Base-by-base conservation (phyloP, 306 rosid species). In the Astragalus membranaceus region DNA sequence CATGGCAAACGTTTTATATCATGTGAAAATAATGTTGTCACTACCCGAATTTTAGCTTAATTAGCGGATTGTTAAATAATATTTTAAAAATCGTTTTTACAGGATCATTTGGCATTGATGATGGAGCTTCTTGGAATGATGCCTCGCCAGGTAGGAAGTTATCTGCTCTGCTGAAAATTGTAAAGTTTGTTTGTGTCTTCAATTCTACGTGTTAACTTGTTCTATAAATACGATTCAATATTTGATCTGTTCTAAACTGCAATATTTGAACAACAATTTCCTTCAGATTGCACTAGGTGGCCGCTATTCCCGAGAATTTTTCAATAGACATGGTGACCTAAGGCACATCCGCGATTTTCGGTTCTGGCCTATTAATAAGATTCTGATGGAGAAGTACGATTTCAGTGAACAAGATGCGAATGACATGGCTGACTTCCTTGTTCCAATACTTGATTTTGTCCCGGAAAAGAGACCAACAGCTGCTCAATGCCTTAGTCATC, bases 401-500 rank as follows among this genome's bases (percentile, higher is more conserved):
- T 88, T 91, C 81, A 82, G 87, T 0, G 97, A 87, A 78, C 89
- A 79, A 84, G 96, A 88, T 52, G 95, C 96, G 6, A 77, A 39
- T 73, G 90, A 83, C 61, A 49, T 91, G 85, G 55, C 85, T 4
- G 89, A 85, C 33, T 91, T 91, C 68, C 89, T 88, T 35, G 76
- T 77, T 73, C 85, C 89, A 29, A 66, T 91, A 54, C 96, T 91
- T 16, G 96, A 91, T 77, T 91, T 88, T 77, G 84, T 48, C 37
- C 97, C 96, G 0, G 77, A 61, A 74, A 87, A 87, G 75, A 87
- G 97, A 73, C 96, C 97, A 67, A 85, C 96, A 42, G 97, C 96
- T 57, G 89, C 87, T 32, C 85, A 87, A 69, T 88, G 96, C 72
- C 97, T 91, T 64, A 83, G 68, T 70, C 97, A 91, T 84, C 96